Evolutionary conservation across 768 basidiomycete genomes (phyloP), one percentile per base, ranked within the genome.

Genomic region (Udeniomyces megalosporus): DNA sequence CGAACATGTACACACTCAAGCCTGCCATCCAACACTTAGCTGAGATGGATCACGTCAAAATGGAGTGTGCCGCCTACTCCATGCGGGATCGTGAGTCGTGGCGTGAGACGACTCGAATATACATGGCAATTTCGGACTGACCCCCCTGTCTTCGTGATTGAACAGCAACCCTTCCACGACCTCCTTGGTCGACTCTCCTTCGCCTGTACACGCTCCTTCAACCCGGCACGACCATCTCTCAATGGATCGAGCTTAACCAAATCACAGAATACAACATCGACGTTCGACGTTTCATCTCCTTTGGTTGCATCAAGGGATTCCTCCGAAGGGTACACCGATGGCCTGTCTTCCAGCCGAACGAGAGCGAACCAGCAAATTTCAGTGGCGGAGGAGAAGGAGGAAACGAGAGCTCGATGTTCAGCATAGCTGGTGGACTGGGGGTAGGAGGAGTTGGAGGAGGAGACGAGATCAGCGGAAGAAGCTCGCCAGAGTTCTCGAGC

Each of bases 281-380:
- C 71, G 80, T 88, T 8, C 81, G 93, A 10, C 81, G 95, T n/a
- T 95, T 99, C 73, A 83, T 89, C 20, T 91, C 86, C 65, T 99
- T 97, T 69, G 95, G 95, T 5, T 87, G 97, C 26, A 93, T 99
- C 75, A 99, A 99, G 83, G 93, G 92, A 0, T 97, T 97, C 71
- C 78, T 99, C 17, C 84, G 89, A 14, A 79, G 95, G 46, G 84
- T 96, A 0, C 88, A 95, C 70, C 82, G 91, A n/a, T 97, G 84
- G 78, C 95, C 93, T 0, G 76, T 92, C 48, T 80, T 87, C 64
- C 61, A 69, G 44, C 69, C 68, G 26, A 34, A 14, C 15, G 60
- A 61, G 15, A 17, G n/a, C n/a, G n/a, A n/a, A n/a, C n/a, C 26
- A 1, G 26, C 10, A 31, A 24, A 32, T 38, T 8, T 7, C 5